Percentiles rank a stretch among this genome's conserved stretches.
Evolutionary conservation across 2,329 filamentous ascomycete genomes (phyloP).

Genomic region (Lachnellula cervina): DNA sequence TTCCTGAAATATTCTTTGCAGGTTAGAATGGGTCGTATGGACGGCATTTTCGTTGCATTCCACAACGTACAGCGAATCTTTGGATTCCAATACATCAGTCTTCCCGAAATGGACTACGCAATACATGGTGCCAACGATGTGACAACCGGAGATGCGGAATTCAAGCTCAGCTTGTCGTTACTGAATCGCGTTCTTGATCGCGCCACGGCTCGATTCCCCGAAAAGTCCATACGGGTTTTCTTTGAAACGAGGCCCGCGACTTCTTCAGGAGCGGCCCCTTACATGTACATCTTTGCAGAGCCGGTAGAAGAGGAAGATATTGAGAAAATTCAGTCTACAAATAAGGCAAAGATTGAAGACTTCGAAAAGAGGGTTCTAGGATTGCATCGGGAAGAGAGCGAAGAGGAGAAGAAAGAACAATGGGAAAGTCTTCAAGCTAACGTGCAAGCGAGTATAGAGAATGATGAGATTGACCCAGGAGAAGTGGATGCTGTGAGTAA

Average conservation of each 20-base stretch:
- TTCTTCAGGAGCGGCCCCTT: constrained; percentile 43
- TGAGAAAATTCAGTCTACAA: constrained; percentile 64
- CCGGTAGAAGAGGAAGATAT: constrained; percentile 73
- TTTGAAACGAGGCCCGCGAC: constrained; percentile 65
- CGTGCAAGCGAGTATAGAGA: constrained; percentile 30
- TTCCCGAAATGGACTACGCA: constrained; percentile 82
- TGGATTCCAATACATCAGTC: constrained; percentile 89
- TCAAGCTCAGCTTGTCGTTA: constrained; percentile 72
- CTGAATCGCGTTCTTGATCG: constrained; percentile 75
- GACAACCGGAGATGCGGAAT: constrained; percentile 74
- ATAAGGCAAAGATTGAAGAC: constrained; percentile 58
- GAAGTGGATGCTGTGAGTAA: neutral
- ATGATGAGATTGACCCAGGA: constrained; percentile 23
- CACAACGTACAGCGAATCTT: constrained; percentile 96
- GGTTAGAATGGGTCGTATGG: constrained; percentile 96
- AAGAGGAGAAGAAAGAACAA: constrained; percentile 23
- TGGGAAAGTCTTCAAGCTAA: constrained; percentile 30
- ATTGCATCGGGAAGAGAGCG: constrained; percentile 34
- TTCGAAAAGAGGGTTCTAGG: constrained; percentile 63
- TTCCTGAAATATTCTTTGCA: constrained; percentile 97
- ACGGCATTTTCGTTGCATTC: constrained; percentile 94
- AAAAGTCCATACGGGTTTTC: constrained; percentile 70
- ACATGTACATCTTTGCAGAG: constrained; percentile 88
- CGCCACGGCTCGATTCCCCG: constrained; percentile 70
- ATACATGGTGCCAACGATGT: constrained; percentile 73